Conservation (phyloP, 768 basidiomycete species). For the Naganishia kalamii region DNA sequence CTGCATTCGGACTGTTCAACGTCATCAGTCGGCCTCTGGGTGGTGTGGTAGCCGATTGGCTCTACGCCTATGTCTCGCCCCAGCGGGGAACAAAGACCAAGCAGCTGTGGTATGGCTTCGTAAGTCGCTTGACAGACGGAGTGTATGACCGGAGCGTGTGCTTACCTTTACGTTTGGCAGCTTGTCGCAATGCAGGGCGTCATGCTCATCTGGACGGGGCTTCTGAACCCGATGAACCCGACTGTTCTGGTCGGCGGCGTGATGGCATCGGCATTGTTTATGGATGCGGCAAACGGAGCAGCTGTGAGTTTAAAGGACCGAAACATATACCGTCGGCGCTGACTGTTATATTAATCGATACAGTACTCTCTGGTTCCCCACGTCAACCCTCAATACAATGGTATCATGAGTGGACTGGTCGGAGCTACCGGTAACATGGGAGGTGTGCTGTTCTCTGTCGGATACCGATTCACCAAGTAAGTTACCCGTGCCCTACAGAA, state of each 20-base stretch:
- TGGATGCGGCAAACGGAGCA: conserved; percentile 20
- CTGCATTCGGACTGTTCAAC: conserved; percentile 53
- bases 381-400: conserved; percentile 21
- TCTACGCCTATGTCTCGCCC: conserved; percentile 43
- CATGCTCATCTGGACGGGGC: conserved; percentile 17
- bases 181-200: conserved; percentile 16
- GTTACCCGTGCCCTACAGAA: not conserved
- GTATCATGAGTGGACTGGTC: conserved; percentile 19
- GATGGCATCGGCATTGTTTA: conserved; percentile 13
- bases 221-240: conserved; percentile 14
- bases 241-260: conserved; percentile 8
- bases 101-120: conserved; percentile 20
- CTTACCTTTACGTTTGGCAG: not conserved
- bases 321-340: not conserved
- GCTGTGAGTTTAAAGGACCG: not conserved
- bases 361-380: conserved; percentile 21
- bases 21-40: conserved; percentile 53
- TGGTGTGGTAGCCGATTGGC: conserved; percentile 52
- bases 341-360: not conserved
- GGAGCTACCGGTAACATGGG: conserved; percentile 17
- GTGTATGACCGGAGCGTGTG: not conserved
- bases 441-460: conserved; percentile 20
- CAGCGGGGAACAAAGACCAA: conserved; percentile 17
- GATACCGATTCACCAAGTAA: conserved; percentile 14
- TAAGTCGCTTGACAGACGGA: not conserved